These are phyloP conservation scores for Nymphaea colorata DNA, from an alignment of 164 flowering plant species.

Conservation along the genomic window DNA sequence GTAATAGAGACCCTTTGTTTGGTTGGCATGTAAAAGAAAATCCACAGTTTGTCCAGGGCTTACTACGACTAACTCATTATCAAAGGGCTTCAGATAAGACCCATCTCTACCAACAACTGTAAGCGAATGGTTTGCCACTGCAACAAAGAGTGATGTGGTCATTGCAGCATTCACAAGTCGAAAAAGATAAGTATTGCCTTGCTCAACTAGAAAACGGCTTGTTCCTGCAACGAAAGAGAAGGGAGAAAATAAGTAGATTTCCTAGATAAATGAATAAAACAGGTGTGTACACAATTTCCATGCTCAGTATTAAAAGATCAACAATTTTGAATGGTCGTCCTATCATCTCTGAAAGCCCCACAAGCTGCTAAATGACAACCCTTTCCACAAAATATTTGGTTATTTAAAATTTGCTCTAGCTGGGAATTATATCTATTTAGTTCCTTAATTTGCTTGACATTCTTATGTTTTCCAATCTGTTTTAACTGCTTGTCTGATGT, in stretches of 20 bases:
- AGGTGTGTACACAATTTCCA: too few relatives aligned
- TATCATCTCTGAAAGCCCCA: background rate
- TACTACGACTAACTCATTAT: constrained; percentile 5
- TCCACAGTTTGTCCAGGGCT: constrained; percentile 25
- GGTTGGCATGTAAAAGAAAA: constrained; percentile 15
- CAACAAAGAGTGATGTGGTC: constrained; percentile 16
- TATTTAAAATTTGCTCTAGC: too few relatives aligned
- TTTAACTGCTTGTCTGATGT: too few relatives aligned
- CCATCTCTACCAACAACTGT: constrained; percentile 20
- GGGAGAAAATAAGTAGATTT: too few relatives aligned
- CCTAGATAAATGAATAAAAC: too few relatives aligned
- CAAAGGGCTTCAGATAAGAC: constrained; percentile 14
- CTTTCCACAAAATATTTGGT: too few relatives aligned
- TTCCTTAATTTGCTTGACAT: too few relatives aligned
- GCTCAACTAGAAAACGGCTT: constrained; percentile 4
- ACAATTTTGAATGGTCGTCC: too few relatives aligned
- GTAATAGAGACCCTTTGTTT: constrained; percentile 12
- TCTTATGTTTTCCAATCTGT: too few relatives aligned
- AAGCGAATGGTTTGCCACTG: constrained; percentile 8
- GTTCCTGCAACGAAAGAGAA: constrained; percentile 4
- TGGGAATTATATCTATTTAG: too few relatives aligned
- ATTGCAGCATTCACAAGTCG: constrained; percentile 23
- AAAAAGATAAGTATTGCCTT: constrained; percentile 28
- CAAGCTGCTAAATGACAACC: too few relatives aligned
- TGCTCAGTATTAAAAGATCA: too few relatives aligned